Evolutionary conservation across 257 asterid species (phyloP), one percentile per base, ranked within the genome.

Genomic region (Solanum arcanum): DNA sequence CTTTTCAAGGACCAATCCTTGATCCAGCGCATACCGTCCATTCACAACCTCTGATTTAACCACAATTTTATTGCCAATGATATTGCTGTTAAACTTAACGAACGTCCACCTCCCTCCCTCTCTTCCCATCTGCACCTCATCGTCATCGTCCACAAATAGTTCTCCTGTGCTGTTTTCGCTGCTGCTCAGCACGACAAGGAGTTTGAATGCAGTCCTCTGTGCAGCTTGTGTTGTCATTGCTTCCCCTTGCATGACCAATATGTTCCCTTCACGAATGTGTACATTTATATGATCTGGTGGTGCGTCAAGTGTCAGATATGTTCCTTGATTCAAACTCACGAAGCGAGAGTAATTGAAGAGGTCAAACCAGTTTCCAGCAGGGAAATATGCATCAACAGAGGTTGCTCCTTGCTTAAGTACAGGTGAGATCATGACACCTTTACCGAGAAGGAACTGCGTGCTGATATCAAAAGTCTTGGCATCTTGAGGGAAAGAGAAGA

Each of bases 401-500:
- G 73, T 69, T 39, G 86, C 90, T 70, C 90, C 92, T 15, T 86
- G 91, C 78, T 80, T 78, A 83, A 92, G 86, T 9, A 90, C 91
- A 31, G 94, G 93, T 1, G 94, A 92, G 87, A 92, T 86, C 91
- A 92, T 83, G 42, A 92, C 89, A 12, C 92, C 93, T 83, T 86
- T 89, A 31, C 94, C 94, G 1, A 92, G 88, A 66, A 92, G 90
- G 81, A 88, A 90, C 72, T 92, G 94, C 5, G 93, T 86, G 82
- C 70, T 89, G 88, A 92, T 91, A 31, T 89, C 91, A 46, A 91
- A 92, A 10, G 93, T 91, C 23, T 87, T 86, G 37, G 70, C 21
- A 85, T 91, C 94, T 27, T 84, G 83, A 33, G 92, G 92, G 78
- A 92, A 92, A 11, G 95, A 92, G 92, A 92, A 92, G 91, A 91